These are phyloP conservation scores for Monosporascus sp. DNA, from an alignment of 2,329 filamentous ascomycete species.

Conservation along the genomic window DNA sequence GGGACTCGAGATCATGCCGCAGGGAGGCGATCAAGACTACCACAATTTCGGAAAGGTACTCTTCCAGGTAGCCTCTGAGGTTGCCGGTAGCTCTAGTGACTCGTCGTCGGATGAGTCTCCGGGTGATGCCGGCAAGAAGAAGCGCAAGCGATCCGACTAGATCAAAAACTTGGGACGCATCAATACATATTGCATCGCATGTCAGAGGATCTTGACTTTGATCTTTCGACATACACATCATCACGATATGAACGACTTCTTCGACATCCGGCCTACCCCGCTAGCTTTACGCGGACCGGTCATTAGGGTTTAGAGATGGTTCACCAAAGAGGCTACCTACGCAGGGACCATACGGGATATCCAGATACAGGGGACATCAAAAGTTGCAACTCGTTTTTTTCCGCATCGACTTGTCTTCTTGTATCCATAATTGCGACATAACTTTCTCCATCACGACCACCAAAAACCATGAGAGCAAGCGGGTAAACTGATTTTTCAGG, in stretches of 20 bases:
- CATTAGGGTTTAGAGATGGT: conserved; percentile 20
- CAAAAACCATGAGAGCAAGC: conserved; percentile 14
- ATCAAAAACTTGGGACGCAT: conserved; percentile 1
- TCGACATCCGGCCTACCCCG: conserved; percentile 25
- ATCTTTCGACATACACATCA: conserved; percentile 27
- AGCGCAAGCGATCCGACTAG: conserved; percentile 70
- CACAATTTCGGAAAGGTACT: conserved; percentile 68
- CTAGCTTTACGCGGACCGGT: conserved; percentile 24
- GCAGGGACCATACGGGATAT: conserved; percentile 15
- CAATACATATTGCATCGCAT: conserved; percentile 1
- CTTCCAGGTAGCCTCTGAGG: conserved; percentile 72
- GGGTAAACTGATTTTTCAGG: conserved; percentile 11
- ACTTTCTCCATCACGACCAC: conserved; percentile 28
- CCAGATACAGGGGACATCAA: conserved; percentile 30
- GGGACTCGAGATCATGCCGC: conserved; percentile 36
- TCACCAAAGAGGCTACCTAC: conserved; percentile 11
- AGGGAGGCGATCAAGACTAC: conserved; percentile 53
- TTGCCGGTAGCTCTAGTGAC: conserved; percentile 61
- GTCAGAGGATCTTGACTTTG: not conserved
- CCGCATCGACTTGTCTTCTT: conserved; percentile 34
- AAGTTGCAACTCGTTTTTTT: conserved; percentile 33
- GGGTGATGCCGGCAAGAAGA: conserved; percentile 57
- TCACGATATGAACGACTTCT: conserved; percentile 38
- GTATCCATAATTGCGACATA: conserved; percentile 36
- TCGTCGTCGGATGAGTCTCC: conserved; percentile 46